These are phyloP conservation scores for Podila epicladia DNA, from an alignment of 192 early-diverging fungal genomes.

Conservation along the genomic window DNA sequence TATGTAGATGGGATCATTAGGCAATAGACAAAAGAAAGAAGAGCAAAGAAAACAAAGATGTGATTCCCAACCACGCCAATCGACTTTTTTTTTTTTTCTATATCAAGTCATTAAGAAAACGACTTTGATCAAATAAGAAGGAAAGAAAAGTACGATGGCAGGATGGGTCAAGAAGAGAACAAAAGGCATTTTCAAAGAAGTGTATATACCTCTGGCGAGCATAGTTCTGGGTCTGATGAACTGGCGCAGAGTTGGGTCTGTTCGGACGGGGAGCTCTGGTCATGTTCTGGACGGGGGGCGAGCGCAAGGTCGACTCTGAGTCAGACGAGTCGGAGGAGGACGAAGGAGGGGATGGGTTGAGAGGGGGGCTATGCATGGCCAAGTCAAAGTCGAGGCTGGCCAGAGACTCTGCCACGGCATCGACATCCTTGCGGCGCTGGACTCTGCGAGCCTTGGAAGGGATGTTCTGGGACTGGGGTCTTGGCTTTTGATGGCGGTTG, in stretches of 20 bases:
- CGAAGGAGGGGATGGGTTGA: conserved; percentile 41
- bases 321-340: conserved; percentile 41
- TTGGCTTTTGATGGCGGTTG: conserved; percentile 15
- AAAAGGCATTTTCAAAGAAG: neutral
- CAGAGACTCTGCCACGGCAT: conserved; percentile 47
- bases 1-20: neutral
- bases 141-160: neutral
- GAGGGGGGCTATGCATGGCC: conserved; percentile 29
- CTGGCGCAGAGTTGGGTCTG: conserved; percentile 30
- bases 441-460: conserved; percentile 54
- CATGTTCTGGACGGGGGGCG: conserved; percentile 2
- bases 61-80: conserved; percentile 1
- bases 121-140: neutral
- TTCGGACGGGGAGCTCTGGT: conserved; percentile 6
- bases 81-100: too few species aligned
- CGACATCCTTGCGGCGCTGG: conserved; percentile 57
- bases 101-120: too few species aligned
- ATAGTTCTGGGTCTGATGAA: neutral
- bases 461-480: conserved; percentile 9
- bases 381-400: conserved; percentile 25
- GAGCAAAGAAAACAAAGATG: neutral
- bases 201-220: conserved; percentile 14
- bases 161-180: neutral
- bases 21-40: neutral
- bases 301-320: conserved; percentile 36